Evolutionary conservation across 1,284 basidiomycete genomes (phyloP).

Genomic region (Puccinia horiana): DNA sequence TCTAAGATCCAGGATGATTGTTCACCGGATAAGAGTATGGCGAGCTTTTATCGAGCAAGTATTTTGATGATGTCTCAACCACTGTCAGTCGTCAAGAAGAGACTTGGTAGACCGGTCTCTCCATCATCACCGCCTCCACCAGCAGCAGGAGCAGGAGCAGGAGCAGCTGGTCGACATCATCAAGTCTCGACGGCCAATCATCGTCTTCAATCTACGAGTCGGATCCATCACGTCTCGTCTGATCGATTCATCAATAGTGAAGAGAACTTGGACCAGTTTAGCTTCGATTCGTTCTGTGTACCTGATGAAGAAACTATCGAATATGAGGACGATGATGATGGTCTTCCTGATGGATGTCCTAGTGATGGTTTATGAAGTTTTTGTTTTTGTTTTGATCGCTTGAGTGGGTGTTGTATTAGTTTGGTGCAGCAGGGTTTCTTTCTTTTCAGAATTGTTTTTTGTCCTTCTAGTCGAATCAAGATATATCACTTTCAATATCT

Average conservation of each 20-base stretch:
- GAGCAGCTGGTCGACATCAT: no score
- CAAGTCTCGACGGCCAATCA: no score
- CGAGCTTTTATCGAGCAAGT: constrained; percentile 38
- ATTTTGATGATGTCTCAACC: constrained; percentile 40
- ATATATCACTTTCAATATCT: no score
- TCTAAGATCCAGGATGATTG: constrained; percentile 7
- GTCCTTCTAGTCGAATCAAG: no score
- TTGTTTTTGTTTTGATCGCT: not conserved
- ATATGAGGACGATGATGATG: constrained; percentile 30
- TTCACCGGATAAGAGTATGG: constrained; percentile 24
- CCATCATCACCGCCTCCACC: not conserved
- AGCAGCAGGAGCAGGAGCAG: no score
- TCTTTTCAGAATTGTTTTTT: not conserved
- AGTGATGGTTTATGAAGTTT: not conserved
- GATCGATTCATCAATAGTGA: no score
- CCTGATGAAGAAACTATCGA: constrained; percentile 44
- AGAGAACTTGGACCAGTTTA: constrained; percentile 7
- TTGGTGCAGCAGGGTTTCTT: no score
- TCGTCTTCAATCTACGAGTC: not conserved
- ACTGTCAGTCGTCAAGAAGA: not conserved
- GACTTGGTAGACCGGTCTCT: not conserved
- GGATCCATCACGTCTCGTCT: not conserved
- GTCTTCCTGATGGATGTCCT: no score
- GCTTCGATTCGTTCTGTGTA: constrained; percentile 44
- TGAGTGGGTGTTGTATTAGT: no score